A percentile compares a stretch with the other conserved stretches of the same genome.
Evolutionary conservation across 2,329 filamentous ascomycete species (phyloP).

Genomic region (Emergomyces pasteurianus): DNA sequence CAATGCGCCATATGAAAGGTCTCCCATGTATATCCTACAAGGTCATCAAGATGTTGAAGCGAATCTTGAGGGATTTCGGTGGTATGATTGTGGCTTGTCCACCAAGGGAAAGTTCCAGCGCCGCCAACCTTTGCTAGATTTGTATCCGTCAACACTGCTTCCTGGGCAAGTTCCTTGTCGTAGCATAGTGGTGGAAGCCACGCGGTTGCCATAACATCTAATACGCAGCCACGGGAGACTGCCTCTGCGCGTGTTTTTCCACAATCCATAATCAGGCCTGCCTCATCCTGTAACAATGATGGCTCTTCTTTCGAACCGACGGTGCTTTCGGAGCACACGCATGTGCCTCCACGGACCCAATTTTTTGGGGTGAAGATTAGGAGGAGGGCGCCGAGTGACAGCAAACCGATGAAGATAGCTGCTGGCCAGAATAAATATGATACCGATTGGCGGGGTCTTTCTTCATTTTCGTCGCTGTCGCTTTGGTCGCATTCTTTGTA

Average conservation of each 20-base stretch:
- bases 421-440: neutral
- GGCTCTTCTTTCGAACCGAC: neutral
- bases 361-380: neutral
- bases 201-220: constrained; percentile 6
- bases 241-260: constrained; percentile 7
- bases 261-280: neutral
- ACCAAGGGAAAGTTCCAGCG: constrained; percentile 5
- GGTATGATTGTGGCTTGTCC: constrained; percentile 4
- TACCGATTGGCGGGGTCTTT: neutral
- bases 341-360: neutral
- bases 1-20: constrained; percentile 7
- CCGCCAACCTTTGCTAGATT: constrained; percentile 2
- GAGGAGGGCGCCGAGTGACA: neutral
- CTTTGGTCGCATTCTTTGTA: neutral
- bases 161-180: constrained; percentile 2
- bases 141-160: neutral
- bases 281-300: neutral
- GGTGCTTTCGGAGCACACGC: neutral
- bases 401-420: neutral
- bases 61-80: constrained; percentile 1
- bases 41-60: constrained; percentile 1
- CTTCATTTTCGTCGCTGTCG: neutral
- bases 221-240: neutral
- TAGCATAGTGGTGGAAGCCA: constrained; percentile 8
- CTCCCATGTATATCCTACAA: constrained; percentile 9